A percentile compares a stretch with the other conserved stretches of the same genome.
Conservation (phyloP, 495 filamentous ascomycete genomes). For the Neurospora sp. region DNA sequence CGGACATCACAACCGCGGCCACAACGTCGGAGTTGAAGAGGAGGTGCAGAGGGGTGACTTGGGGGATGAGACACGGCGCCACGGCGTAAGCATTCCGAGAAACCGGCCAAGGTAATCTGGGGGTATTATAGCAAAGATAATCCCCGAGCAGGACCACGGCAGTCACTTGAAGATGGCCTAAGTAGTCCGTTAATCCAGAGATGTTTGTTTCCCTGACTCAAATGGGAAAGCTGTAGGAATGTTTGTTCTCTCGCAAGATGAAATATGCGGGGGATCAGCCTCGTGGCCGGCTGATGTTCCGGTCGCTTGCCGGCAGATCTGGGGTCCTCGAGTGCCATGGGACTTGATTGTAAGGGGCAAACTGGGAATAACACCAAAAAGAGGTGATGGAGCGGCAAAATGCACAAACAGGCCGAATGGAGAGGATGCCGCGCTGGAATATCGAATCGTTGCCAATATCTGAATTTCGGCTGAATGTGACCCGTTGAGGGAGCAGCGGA, state of each 20-base stretch:
- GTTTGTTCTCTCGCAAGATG: background rate
- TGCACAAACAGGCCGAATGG: conserved; percentile 5
- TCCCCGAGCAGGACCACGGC: background rate
- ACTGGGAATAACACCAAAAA: conserved; percentile 10
- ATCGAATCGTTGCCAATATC: background rate
- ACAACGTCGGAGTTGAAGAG: background rate
- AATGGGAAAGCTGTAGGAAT: background rate
- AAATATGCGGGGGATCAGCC: conserved; percentile 12
- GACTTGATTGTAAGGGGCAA: background rate
- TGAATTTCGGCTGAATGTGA: background rate
- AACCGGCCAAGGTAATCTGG: background rate
- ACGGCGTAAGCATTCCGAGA: background rate
- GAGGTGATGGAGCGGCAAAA: conserved; percentile 17
- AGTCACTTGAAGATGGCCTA: background rate
- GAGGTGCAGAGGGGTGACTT: background rate
- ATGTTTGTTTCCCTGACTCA: background rate
- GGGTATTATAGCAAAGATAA: background rate
- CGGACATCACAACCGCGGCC: background rate
- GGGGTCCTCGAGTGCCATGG: background rate
- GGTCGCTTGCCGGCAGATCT: conserved; percentile 24
- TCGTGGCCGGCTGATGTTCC: conserved; percentile 11
- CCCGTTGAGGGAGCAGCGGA: background rate
- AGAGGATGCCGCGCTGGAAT: background rate
- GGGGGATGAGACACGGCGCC: background rate
- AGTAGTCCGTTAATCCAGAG: background rate